These are phyloP conservation scores for Lentinula lateritia DNA, from an alignment of 768 basidiomycete genomes.

Conservation along the genomic window DNA sequence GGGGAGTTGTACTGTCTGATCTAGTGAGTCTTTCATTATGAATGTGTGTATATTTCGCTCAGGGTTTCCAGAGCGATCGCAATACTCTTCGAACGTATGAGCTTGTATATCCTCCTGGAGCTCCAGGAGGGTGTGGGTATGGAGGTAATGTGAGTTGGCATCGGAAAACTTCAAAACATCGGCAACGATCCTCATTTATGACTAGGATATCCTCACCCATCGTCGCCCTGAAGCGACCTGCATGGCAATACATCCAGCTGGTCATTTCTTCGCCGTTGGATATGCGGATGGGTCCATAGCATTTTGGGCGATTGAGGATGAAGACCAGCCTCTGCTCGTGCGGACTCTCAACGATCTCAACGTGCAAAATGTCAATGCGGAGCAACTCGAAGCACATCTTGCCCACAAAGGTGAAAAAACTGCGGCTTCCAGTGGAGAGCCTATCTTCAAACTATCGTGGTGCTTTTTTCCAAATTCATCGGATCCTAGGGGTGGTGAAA, in stretches of 20 bases:
- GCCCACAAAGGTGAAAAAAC: conserved; percentile 14
- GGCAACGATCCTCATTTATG: neutral
- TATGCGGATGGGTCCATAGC: conserved; percentile 78
- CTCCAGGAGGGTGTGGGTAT: conserved; percentile 73
- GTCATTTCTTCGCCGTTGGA: conserved; percentile 73
- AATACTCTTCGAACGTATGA: conserved; percentile 60
- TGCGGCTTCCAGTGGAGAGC: conserved; percentile 42
- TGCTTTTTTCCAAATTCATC: conserved; percentile 64
- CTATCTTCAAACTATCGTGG: conserved; percentile 86
- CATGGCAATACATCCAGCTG: conserved; percentile 68
- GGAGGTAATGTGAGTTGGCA: conserved; percentile 33
- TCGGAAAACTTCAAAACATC: neutral
- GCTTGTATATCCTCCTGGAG: conserved; percentile 68
- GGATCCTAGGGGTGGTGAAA: conserved; percentile 66
- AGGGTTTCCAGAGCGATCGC: conserved; percentile 33
- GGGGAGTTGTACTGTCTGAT: conserved; percentile 56
- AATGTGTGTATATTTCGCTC: neutral
- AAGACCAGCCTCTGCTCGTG: conserved; percentile 69
- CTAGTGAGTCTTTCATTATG: conserved; percentile 32
- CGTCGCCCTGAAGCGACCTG: conserved; percentile 67
- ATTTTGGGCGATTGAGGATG: conserved; percentile 79
- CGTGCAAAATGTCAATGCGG: conserved; percentile 49
- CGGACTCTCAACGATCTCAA: conserved; percentile 56
- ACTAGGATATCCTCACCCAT: conserved; percentile 63
- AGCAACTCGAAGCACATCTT: conserved; percentile 37